phyloP scores from a whole-genome alignment of 495 filamentous ascomycete species.

The Trichoderma parareesei region DNA sequence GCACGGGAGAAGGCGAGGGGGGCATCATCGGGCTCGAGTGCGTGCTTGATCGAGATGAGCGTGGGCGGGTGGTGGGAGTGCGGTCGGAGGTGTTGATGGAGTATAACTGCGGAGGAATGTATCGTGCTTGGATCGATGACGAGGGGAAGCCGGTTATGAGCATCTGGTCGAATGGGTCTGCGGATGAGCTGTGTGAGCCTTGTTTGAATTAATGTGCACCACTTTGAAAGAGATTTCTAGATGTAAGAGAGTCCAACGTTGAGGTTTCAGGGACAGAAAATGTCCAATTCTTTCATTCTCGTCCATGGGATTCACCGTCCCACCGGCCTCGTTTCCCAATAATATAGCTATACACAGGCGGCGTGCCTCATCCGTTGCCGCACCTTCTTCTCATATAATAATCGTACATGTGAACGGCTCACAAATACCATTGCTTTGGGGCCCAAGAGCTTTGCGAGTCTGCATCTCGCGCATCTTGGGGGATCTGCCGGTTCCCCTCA shows the following conservation, averaged over 20 bases:
- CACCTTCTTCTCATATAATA: background rate
- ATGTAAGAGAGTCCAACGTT: background rate
- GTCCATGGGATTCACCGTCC: background rate
- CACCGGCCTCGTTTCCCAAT: background rate
- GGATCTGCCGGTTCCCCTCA: background rate
- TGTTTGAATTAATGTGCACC: too few relatives aligned
- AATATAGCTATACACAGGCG: background rate
- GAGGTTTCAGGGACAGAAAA: background rate
- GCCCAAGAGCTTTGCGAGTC: background rate
- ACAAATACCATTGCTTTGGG: background rate
- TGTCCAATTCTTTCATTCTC: background rate
- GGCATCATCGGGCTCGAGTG: constrained; percentile 84
- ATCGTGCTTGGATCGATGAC: constrained; percentile 66
- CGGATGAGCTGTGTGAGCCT: background rate
- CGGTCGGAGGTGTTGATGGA: constrained; percentile 52
- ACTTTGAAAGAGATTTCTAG: too few relatives aligned
- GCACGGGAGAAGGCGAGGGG: constrained; percentile 72
- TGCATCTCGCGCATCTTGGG: background rate
- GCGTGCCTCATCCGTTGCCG: background rate
- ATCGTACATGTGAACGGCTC: background rate
- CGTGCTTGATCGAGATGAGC: constrained; percentile 32
- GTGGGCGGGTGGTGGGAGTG: constrained; percentile 33
- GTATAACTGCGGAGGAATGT: constrained; percentile 89
- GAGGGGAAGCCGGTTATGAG: constrained; percentile 53
- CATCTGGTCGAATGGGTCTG: constrained; percentile 39